Base-by-base conservation (phyloP, 139 green algal species). In the Chlamydomonas asymmetrica region DNA sequence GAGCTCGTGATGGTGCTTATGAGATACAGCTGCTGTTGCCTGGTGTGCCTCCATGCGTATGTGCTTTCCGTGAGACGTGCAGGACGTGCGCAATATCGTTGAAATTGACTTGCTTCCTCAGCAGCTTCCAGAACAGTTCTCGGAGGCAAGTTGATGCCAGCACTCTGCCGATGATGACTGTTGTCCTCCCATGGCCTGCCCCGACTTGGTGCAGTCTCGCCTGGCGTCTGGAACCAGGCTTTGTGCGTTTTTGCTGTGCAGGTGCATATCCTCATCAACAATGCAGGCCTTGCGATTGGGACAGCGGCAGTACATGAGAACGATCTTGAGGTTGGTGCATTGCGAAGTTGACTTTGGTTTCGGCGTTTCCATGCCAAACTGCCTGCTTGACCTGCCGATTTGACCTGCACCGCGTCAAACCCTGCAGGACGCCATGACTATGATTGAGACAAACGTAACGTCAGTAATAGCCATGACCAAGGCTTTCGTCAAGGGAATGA, bases 221-320 rank as follows among this genome's bases (percentile, higher is more conserved):
- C 54, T 62, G 13, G 22, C 60, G 31, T 66, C 31, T 41, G 13
- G 9, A 32, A 32, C 16, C 48, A 16, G 18, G 63, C 59, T 85
- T 79, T 43, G 37, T 38, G n/a, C n/a, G n/a, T n/a, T n/a, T n/a
- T n/a, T n/a, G n/a, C n/a, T n/a, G n/a, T n/a, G 9, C 66, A 91
- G 72, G 80, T 97, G 1, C 87, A 95, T 74, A 92, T 97, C 61
- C 83, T 97, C 25, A 69, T 97, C 40, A 96, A 96, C 81, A 97
- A 97, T 67, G 92, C 92, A 2, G 92, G 92, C 20, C 75, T 97
- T 27, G 92, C 86, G 4, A 72, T 97, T 29, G 91, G 91, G 9
- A 84, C 66, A 8, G 76, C 76, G 0, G 9, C 81, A 1, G 80
- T 84, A 1, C 75, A 86, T 18, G 75, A 91, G 27, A 77, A 85